phyloP scores from a whole-genome alignment of 1,139 yeast species.

The Kurtzmaniella natalensis region DNA sequence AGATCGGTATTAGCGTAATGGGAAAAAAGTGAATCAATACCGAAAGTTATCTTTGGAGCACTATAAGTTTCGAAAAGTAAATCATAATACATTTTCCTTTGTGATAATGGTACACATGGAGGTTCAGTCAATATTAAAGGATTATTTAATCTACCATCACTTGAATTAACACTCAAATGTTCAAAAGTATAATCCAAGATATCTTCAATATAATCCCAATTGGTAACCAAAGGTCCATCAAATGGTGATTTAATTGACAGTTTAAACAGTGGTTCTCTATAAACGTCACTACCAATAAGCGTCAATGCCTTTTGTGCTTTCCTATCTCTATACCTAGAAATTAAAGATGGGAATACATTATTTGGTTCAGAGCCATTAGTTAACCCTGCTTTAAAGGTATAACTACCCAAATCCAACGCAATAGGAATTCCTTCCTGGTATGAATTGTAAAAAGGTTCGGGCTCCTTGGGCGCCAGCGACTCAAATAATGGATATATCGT shows the following conservation, averaged over 20 bases:
- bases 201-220: constrained; percentile 88
- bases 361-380: constrained; percentile 52
- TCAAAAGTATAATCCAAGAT: constrained; percentile 80
- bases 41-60: constrained; percentile 71
- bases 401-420: constrained; percentile 78
- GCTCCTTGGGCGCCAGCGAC: constrained; percentile 25
- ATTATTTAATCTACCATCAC: constrained; percentile 54
- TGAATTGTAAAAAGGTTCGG: constrained; percentile 50
- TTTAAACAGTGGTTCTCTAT: constrained; percentile 63
- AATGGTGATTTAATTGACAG: constrained; percentile 74
- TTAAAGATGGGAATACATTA: constrained; percentile 62
- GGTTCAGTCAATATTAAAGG: constrained; percentile 84
- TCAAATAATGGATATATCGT: constrained; percentile 49
- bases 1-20: constrained; percentile 46
- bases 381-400: constrained; percentile 68
- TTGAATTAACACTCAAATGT: constrained; percentile 65
- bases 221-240: constrained; percentile 81
- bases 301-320: constrained; percentile 61
- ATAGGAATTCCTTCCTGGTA: constrained; percentile 64
- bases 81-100: constrained; percentile 73
- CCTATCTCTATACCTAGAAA: constrained; percentile 77
- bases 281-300: constrained; percentile 79
- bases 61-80: constrained; percentile 75
- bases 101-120: constrained; percentile 64
- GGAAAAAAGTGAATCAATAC: constrained; percentile 78